Conservation (phyloP, 768 basidiomycete genomes). For the Pleurotus tuber-regium region DNA sequence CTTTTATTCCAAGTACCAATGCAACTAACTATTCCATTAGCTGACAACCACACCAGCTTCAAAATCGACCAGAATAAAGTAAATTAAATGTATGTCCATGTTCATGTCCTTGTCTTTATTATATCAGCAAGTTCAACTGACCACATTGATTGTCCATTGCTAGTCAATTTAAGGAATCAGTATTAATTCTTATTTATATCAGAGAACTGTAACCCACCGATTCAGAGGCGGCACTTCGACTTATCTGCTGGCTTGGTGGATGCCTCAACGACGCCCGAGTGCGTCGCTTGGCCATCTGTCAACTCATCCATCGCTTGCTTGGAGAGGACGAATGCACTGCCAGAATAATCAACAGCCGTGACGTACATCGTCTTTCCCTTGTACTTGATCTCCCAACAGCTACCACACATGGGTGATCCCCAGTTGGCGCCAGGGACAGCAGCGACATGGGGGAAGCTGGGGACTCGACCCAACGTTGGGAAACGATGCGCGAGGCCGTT, state of each 20-base stretch:
- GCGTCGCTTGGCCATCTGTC: slow-evolving; percentile 43
- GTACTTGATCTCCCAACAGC: slow-evolving; percentile 60
- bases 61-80: no score
- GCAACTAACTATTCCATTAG: no score
- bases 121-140: no score
- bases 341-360: slow-evolving; percentile 50
- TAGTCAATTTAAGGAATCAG: no score
- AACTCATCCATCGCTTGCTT: slow-evolving; percentile 51
- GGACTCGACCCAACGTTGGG: slow-evolving; percentile 49
- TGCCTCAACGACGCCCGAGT: slow-evolving; percentile 47
- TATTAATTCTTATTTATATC: not conserved
- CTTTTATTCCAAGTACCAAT: no score
- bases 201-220: not conserved
- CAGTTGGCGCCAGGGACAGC: slow-evolving; percentile 47
- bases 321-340: slow-evolving; percentile 43
- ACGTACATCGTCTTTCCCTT: slow-evolving; percentile 40
- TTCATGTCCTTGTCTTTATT: no score
- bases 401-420: slow-evolving; percentile 52
- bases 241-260: slow-evolving; percentile 38
- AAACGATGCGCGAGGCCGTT: slow-evolving; percentile 49
- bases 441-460: slow-evolving; percentile 59
- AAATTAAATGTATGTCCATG: no score
- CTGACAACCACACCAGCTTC: no score
- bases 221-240: slow-evolving; percentile 48
- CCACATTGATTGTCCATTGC: no score